Base-by-base conservation (phyloP, 139 green algal genomes). In the Micractinium sp. region DNA sequence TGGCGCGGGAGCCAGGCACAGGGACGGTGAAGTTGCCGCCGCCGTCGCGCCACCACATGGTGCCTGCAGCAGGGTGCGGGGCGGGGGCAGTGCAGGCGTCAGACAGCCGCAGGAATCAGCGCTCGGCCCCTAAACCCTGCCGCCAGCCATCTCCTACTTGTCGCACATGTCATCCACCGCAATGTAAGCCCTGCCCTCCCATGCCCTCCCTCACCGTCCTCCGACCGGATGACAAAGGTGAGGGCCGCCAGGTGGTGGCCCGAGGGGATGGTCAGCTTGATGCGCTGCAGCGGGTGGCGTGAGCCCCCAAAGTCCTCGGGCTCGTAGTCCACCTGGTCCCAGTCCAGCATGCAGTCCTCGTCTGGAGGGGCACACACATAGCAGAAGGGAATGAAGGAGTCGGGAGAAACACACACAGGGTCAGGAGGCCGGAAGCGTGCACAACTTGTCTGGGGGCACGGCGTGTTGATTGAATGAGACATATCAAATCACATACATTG, bases 21-120 rank as follows among this genome's bases (percentile, higher is more conserved):
- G 96, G 96, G 9, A 97, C 88, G 23, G 88, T 90, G 89, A 98
- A 99, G 93, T 99, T 97, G 89, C 91, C 75, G 67, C 87, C 88
- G 83, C 91, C 94, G 83, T 99, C 97, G 89, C 95, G 95, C 93
- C 94, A 99, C 97, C 97, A 98, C 85, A 87, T 90, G 61, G 94
- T 97, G 84, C 88, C 84, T 90, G 87, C 85, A 76, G 63, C 71
- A 15, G 71, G 20, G 36, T 15, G 75, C 3, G 39, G 25, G 36
- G 39, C 4, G 39, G 39, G 1, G 41, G 29, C 23, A 12, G 13
- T 12, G 33, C 18, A 9, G 47, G 47, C 5, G 47, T 9, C 47
- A 56, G 9, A 56, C 47, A 56, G 47, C 7, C 47, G 47, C 47
- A 56, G 9, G 47, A 9, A 56, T 56, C 47, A 56, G 47, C 47